Percentiles rank a stretch among this genome's conserved stretches.
These are phyloP conservation scores for Lachancea cidri DNA, from an alignment of 805 yeast genomes.

Conservation along the genomic window DNA sequence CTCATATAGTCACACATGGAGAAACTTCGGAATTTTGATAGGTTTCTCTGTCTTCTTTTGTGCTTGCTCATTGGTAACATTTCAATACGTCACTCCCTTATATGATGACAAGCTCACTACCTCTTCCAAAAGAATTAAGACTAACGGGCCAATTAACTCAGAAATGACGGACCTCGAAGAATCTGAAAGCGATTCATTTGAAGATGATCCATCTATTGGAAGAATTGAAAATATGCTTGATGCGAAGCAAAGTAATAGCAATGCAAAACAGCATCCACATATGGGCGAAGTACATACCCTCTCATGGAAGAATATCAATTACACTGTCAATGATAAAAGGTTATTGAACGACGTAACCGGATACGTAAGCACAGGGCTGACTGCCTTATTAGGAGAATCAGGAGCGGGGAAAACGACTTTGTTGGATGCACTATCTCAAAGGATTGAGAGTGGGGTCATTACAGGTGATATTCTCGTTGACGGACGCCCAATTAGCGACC, in stretches of 20 bases:
- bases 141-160: background rate
- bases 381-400: conserved; percentile 97
- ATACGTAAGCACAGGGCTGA: conserved; percentile 73
- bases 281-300: conserved; percentile 35
- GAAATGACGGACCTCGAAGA: background rate
- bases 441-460: conserved; percentile 69
- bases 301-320: conserved; percentile 68
- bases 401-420: conserved; percentile 98
- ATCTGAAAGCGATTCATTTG: background rate
- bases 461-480: conserved; percentile 70
- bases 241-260: background rate
- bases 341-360: conserved; percentile 70
- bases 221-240: background rate
- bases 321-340: conserved; percentile 31
- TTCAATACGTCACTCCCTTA: conserved; percentile 30
- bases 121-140: background rate
- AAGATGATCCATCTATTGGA: background rate
- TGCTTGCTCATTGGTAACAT: conserved; percentile 24
- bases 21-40: conserved; percentile 63
- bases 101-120: conserved; percentile 13
- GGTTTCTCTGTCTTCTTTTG: conserved; percentile 43
- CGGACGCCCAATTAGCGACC: conserved; percentile 42
- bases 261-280: background rate
- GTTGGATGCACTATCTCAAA: conserved; percentile 84
- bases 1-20: conserved; percentile 60